phyloP scores from a whole-genome alignment of 805 yeast genomes.

The Kluyveromyces starmeri region DNA sequence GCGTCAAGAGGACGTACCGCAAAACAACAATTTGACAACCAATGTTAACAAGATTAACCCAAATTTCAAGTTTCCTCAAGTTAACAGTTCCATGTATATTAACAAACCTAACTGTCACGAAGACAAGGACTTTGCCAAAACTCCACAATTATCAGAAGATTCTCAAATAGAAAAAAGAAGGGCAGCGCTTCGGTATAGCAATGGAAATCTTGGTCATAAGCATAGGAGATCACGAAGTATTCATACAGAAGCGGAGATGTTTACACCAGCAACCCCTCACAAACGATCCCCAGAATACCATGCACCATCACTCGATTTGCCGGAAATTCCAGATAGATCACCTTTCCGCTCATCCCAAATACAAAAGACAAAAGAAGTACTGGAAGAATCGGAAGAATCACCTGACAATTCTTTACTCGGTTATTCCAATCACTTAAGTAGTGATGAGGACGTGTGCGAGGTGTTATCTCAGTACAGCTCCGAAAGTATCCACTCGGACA shows the following conservation, averaged over 20 bases:
- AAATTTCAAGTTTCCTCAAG: conserved; percentile 20
- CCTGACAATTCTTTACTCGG: not conserved
- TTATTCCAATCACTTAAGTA: too few relatives aligned
- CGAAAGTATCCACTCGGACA: too few relatives aligned
- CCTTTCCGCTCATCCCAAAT: too few relatives aligned
- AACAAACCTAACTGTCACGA: not conserved
- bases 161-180: conserved; percentile 18
- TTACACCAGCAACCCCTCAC: conserved; percentile 4
- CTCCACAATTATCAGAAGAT: conserved; percentile 9
- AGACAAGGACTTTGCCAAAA: conserved; percentile 15
- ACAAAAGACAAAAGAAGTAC: too few relatives aligned
- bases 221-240: conserved; percentile 27
- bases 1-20: not conserved
- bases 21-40: not conserved
- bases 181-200: conserved; percentile 6
- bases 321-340: too few relatives aligned
- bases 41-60: conserved; percentile 13
- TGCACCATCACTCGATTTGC: too few relatives aligned
- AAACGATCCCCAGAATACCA: too few relatives aligned
- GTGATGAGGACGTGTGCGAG: not conserved
- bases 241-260: conserved; percentile 16
- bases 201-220: conserved; percentile 11
- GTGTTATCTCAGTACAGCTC: not conserved
- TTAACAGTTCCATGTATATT: not conserved
- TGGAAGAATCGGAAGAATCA: too few relatives aligned